Percentiles rank a stretch among this genome's conserved stretches.
phyloP scores from a whole-genome alignment of 2,329 filamentous ascomycete species.

The Colletotrichum sp. region DNA sequence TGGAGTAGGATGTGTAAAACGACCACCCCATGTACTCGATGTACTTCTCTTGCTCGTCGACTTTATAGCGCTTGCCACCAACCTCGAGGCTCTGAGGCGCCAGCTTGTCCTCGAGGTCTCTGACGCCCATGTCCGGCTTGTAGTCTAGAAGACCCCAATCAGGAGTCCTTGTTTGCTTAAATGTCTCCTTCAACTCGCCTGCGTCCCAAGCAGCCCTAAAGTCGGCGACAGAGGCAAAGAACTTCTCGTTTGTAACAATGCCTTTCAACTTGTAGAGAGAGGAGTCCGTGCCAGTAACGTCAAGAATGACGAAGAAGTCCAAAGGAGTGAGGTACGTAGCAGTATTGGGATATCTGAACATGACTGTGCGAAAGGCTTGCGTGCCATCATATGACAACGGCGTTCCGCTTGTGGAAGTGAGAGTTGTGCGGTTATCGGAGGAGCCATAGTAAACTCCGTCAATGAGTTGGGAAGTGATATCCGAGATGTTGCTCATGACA shows the following conservation, averaged over 20 bases:
- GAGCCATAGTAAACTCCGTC: constrained; percentile 38
- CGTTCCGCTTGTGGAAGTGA: constrained; percentile 36
- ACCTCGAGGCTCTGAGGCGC: constrained; percentile 41
- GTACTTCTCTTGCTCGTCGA: constrained; percentile 50
- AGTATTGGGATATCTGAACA: constrained; percentile 45
- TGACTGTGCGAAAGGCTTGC: constrained; percentile 41
- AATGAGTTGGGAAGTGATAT: constrained; percentile 47
- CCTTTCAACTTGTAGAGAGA: constrained; percentile 45
- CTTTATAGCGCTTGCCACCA: constrained; percentile 43
- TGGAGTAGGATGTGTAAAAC: constrained; percentile 53
- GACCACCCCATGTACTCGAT: constrained; percentile 59
- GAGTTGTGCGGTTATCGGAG: constrained; percentile 31
- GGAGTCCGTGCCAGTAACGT: constrained; percentile 47
- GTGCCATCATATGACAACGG: constrained; percentile 45
- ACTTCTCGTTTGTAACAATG: constrained; percentile 45
- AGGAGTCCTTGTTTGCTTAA: constrained; percentile 35
- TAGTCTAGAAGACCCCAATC: constrained; percentile 40
- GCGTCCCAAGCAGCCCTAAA: constrained; percentile 42
- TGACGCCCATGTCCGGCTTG: constrained; percentile 30
- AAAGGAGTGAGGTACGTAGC: constrained; percentile 46
- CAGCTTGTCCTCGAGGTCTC: constrained; percentile 37
- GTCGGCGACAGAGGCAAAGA: constrained; percentile 37
- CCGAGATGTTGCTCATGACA: constrained; percentile 47
- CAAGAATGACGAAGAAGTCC: constrained; percentile 49
- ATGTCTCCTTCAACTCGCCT: constrained; percentile 38